A percentile compares a stretch with the other conserved stretches of the same genome.
These are phyloP conservation scores for Yamagishiella unicocca DNA, from an alignment of 139 green algal species.

Conservation along the genomic window DNA sequence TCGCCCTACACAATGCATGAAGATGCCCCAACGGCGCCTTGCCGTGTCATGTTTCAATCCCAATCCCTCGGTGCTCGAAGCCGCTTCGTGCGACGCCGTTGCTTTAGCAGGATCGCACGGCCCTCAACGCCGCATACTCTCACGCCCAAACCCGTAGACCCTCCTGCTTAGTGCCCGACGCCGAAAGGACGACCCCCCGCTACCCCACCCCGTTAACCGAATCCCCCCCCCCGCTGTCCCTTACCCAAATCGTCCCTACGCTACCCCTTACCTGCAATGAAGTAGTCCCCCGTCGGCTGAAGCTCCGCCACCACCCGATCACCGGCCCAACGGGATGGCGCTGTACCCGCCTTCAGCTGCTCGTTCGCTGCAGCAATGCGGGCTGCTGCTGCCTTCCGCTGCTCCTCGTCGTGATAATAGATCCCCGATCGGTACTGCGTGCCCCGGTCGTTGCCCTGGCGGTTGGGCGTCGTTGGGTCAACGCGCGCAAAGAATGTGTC, in stretches of 20 bases:
- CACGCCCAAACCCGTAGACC: too few relatives aligned
- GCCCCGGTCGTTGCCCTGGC: constrained; percentile 80
- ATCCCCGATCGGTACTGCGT: constrained; percentile 90
- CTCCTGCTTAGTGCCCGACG: too few relatives aligned
- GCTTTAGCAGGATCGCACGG: too few relatives aligned
- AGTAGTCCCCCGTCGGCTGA: constrained; percentile 62
- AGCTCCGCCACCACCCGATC: constrained; percentile 76
- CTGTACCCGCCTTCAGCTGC: constrained; percentile 8
- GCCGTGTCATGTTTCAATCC: too few relatives aligned
- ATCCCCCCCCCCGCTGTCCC: too few relatives aligned
- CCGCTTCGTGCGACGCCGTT: too few relatives aligned
- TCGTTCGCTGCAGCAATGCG: constrained; percentile 66
- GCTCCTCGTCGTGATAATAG: constrained; percentile 82
- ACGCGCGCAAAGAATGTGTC: constrained; percentile 81
- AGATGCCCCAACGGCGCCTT: too few relatives aligned
- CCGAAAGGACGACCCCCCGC: too few relatives aligned
- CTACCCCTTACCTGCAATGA: constrained; percentile 37
- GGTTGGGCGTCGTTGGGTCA: constrained; percentile 86
- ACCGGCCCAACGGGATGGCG: constrained; percentile 51
- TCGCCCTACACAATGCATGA: too few relatives aligned
- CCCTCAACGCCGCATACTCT: too few relatives aligned
- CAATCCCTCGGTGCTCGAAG: too few relatives aligned
- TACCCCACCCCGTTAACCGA: too few relatives aligned
- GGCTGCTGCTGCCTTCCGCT: constrained; percentile 56
- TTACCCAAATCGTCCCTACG: background rate